Base-by-base conservation (phyloP, 2,329 filamentous ascomycete genomes). In the Diaporthe batatas region DNA sequence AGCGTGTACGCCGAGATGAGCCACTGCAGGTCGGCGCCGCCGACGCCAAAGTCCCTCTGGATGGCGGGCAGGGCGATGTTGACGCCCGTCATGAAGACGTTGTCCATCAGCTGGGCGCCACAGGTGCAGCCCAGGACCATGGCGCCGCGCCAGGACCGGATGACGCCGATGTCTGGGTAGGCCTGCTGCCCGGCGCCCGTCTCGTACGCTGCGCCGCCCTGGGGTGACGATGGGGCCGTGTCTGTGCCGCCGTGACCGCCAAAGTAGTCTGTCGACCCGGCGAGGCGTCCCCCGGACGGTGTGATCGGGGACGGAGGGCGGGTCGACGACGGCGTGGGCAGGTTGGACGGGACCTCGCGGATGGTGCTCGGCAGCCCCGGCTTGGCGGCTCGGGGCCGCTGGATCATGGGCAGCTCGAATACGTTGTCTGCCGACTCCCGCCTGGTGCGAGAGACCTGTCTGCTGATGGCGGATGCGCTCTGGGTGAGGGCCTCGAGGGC, bases 21-120 rank as follows among this genome's bases (percentile, higher is more conserved):
- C 82, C 82, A 84, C 74, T 84, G 82, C 64, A 83, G 75, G 42
- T 83, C 79, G 5, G 76, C 79, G n/a, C 75, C 77, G 44, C 79
- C 76, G 1, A 72, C 65, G 18, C 57, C 57, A 32, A 72, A 72
- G 23, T 72, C 71, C 39, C 80, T 77, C 59, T 84, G 82, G 11
- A 84, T 83, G 1, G 83, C 82, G 0, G 83, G 81, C 32, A 84
- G 73, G 3, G 82, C 81, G 69, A 84, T 82, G 57, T 84, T 84
- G 23, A 83, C 79, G 36, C 81, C 80, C 1, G 82, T 83, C 82
- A 84, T 84, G 74, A 84, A 84, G 21, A 84, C 81, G 73, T 84
- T 84, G 68, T 84, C 83, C 58, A 84, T 80, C 49, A 84, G 79
- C 62, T 84, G 83, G 8, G 83, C 82, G 57, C 83, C 83, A 36